Evolutionary conservation across 148 eudicot genomes (phyloP).

Genomic region (Drosera capensis): DNA sequence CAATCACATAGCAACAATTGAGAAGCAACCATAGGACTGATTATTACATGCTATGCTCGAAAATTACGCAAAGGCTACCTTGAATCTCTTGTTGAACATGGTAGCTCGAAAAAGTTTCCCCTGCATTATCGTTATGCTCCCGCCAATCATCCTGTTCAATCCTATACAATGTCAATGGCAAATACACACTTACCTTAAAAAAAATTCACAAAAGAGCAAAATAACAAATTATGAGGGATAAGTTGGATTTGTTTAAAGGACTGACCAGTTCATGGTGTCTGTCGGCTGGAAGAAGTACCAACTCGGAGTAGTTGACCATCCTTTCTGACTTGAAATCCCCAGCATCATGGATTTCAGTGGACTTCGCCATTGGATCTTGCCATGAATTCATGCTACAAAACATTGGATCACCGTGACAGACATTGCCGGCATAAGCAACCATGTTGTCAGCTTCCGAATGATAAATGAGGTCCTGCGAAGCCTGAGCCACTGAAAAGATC

Average conservation of each 20-base stretch:
- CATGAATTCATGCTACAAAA: neutral
- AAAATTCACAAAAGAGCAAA: neutral
- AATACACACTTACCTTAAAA: neutral
- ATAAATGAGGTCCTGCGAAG: conserved; percentile 30
- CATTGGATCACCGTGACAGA: conserved; percentile 1
- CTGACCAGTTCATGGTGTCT: conserved; percentile 37
- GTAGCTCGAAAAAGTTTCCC: neutral
- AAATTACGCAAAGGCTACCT: neutral
- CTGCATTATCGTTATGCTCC: neutral
- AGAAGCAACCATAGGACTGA: neutral
- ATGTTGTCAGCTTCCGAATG: conserved; percentile 8
- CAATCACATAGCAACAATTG: neutral
- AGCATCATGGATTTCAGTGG: conserved; percentile 21
- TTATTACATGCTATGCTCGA: neutral
- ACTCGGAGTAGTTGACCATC: conserved; percentile 50
- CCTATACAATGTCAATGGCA: neutral
- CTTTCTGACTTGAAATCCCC: conserved; percentile 20
- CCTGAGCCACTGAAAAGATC: conserved; percentile 69
- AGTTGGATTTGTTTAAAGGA: neutral
- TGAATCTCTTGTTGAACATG: neutral
- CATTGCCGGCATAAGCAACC: conserved; percentile 1
- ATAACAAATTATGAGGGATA: neutral
- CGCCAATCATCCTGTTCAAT: neutral
- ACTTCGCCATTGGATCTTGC: conserved; percentile 1
- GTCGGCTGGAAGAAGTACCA: conserved; percentile 45